Evolutionary conservation across 139 green algal genomes (phyloP), one percentile per base, ranked within the genome.

Genomic region (Asterochloris sp.): DNA sequence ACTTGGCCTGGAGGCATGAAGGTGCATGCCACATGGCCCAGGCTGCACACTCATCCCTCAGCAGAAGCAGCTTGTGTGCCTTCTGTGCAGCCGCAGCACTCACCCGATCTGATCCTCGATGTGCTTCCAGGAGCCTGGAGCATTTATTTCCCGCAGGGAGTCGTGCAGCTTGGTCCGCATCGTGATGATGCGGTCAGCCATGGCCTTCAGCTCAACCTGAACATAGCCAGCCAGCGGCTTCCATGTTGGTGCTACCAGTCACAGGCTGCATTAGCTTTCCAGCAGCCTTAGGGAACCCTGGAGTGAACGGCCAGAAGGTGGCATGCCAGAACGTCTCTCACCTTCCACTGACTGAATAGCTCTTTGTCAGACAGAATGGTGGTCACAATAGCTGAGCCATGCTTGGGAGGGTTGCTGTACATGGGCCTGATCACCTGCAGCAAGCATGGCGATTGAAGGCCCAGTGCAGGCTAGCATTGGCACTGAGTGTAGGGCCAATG

Each of bases 181-280:
- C 82, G 28, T 80, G 82, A 95, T 97, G 90, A 98, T 98, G 86
- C 95, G 92, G 26, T 96, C 88, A 0, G 95, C 95, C 95, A 98
- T 98, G 27, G 81, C 90, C 76, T 85, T 82, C 76, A 85, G 68
- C 82, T 85, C 82, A 19, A 74, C 64, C 82, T 81, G 74, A 74
- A 76, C 13, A 54, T 54, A 54, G 38, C 38, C 38, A 54, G 38
- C 4, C 38, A 54, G 38, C 38, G 38, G 38, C 38, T 54, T 54
- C 38, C 2, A 6, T 6, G 2, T 54, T 54, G 38, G 38, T 54
- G 38, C 38, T 6, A 54, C 38, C 38, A 54, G 38, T 54, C 6
- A 6, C 38, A 54, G 38, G 38, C 38, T 54, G 38, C 38, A 54
- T 54, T 54, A 6, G 38, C 38, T 54, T 21, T 77, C 4, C 24